A percentile compares a stretch with the other conserved stretches of the same genome.
Conservation (phyloP, 1,284 basidiomycete species). For the Ganoderma boninense region DNA sequence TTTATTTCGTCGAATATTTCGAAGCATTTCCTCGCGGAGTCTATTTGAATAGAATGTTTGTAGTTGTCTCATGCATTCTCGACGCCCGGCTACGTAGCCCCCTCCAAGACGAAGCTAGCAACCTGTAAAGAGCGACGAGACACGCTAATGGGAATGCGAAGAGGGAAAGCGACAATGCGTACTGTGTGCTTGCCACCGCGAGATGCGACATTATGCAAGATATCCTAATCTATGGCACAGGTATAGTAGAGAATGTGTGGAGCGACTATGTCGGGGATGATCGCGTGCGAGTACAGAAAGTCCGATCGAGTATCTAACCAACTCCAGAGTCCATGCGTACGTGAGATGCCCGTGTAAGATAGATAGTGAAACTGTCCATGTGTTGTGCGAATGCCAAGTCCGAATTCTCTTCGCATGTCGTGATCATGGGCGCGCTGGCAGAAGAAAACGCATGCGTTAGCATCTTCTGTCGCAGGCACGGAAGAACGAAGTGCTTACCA, state of each 20-base stretch:
- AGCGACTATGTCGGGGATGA: slow-evolving; percentile 33
- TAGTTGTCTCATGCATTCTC: not conserved
- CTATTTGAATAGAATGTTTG: slow-evolving; percentile 3
- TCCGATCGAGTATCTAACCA: slow-evolving; percentile 35
- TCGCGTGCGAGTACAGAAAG: slow-evolving; percentile 39
- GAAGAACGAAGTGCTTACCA: slow-evolving; percentile 50
- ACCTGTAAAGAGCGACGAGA: not conserved
- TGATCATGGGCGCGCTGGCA: slow-evolving; percentile 51
- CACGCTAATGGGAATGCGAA: not conserved
- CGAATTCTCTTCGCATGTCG: slow-evolving; percentile 33
- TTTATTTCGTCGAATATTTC: not conserved
- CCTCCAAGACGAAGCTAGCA: not conserved
- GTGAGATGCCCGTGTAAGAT: slow-evolving; percentile 14
- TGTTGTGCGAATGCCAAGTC: slow-evolving; percentile 27
- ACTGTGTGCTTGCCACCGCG: slow-evolving; percentile 13
- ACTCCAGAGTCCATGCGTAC: slow-evolving; percentile 35
- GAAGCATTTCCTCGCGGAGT: not conserved
- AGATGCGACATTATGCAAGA: slow-evolving; percentile 31
- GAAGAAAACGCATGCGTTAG: slow-evolving; percentile 7
- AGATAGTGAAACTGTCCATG: slow-evolving; percentile 14
- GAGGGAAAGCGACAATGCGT: slow-evolving; percentile 1
- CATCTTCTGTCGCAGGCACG: slow-evolving; percentile 11
- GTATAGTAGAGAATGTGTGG: slow-evolving; percentile 37
- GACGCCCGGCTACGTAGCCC: not conserved
- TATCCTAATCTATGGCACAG: slow-evolving; percentile 35